Percentiles rank a stretch among this genome's conserved stretches.
Evolutionary conservation across 805 yeast species (phyloP).

Genomic region (Hanseniaspora valbyensis): DNA sequence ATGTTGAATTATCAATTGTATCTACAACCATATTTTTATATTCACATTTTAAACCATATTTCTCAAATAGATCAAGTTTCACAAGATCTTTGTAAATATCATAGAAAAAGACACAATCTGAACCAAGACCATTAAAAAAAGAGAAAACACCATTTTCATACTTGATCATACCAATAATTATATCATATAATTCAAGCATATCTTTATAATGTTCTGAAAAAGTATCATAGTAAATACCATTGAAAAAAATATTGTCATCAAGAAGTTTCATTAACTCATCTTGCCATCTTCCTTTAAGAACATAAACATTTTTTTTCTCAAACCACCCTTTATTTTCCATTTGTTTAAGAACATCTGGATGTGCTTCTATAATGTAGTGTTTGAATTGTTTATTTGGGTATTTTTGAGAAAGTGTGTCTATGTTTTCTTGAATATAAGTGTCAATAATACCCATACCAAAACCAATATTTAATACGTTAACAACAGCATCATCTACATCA

Average conservation of each 20-base stretch:
- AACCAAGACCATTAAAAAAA: slow-evolving; percentile 85
- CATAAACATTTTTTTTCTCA: slow-evolving; percentile 55
- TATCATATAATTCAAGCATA: slow-evolving; percentile 75
- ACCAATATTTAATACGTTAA: slow-evolving; percentile 68
- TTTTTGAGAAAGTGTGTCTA: slow-evolving; percentile 25
- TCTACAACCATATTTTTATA: slow-evolving; percentile 31
- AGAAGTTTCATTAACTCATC: slow-evolving; percentile 58
- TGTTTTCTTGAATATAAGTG: slow-evolving; percentile 46
- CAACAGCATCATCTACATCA: slow-evolving; percentile 31
- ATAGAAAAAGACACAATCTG: slow-evolving; percentile 61
- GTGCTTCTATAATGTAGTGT: slow-evolving; percentile 90
- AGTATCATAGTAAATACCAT: slow-evolving; percentile 89
- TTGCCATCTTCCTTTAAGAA: slow-evolving; percentile 90
- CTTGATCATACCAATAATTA: slow-evolving; percentile 67
- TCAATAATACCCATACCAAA: slow-evolving; percentile 97
- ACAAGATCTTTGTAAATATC: slow-evolving; percentile 81
- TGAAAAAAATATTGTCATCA: slow-evolving; percentile 58
- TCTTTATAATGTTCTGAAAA: slow-evolving; percentile 85
- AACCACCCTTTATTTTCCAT: slow-evolving; percentile 73
- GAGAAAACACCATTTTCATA: slow-evolving; percentile 70
- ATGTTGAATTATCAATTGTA: slow-evolving; percentile 21
- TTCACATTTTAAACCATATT: slow-evolving; percentile 63
- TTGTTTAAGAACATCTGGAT: slow-evolving; percentile 73
- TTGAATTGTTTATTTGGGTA: slow-evolving; percentile 37
- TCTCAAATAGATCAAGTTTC: slow-evolving; percentile 54